Evolutionary conservation across 345 rosid genomes (phyloP), one percentile per base, ranked within the genome.

Genomic region (Reutealis trisperma): DNA sequence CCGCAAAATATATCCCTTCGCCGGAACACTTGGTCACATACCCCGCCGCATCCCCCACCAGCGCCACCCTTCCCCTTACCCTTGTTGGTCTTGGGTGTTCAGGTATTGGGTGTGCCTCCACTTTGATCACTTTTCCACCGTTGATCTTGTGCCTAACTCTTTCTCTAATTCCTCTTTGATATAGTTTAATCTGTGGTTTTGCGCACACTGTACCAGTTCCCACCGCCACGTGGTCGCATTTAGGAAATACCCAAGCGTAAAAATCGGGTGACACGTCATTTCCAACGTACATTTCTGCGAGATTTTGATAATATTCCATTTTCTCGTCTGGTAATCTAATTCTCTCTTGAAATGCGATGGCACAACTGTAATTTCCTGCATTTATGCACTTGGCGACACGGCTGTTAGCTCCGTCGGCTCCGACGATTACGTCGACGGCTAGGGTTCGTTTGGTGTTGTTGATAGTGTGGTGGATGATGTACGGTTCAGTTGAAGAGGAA

Each of bases 201-300:
- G 83, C 72, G 55, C 82, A 22, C 52, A 83, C 84, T 4, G 93
- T 91, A 0, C 91, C 95, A 0, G 90, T 91, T 2, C 93, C 95
- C 24, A 91, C 91, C 2, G 93, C 95, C 78, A 91, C 93, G 84
- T 91, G 95, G 82, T 91, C 93, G 76, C 91, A 91, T 74, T 91
- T 91, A 0, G 93, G 93, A 58, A 91, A 91, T 1, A 89, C 95
- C 95, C 91, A 89, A 9, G 86, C 91, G 85, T 91, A 91, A 63
- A 91, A 89, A 24, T 91, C 91, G 45, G 95, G 95, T 18, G 95
- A 91, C 73, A 91, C 93, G 87, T 91, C 95, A 14, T 87, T 45
- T 0, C 95, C 93, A 1, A 89, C 87, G 81, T 91, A 89, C 90
- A 91, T 89, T 79, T 91, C 93, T 8, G 91, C 93, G 70, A 91